Percentiles rank a stretch among this genome's conserved stretches.
Conservation (phyloP, 148 eudicot genomes). For the Dysphania ambrosioides region DNA sequence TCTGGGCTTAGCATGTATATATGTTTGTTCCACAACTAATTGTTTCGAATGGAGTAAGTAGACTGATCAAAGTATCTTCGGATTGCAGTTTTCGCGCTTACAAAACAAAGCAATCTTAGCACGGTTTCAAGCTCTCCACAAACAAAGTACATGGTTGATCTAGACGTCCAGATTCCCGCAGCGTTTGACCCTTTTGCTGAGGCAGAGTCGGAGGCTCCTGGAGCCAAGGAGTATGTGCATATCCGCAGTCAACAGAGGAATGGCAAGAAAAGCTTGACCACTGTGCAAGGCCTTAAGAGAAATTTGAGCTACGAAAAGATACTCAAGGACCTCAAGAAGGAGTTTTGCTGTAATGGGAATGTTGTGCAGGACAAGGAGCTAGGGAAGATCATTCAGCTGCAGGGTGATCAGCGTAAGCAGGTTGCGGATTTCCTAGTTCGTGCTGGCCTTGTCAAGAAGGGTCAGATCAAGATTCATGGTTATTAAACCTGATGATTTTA, state of each 20-base stretch:
- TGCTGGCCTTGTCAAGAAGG: slow-evolving; percentile 63
- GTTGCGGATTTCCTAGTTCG: slow-evolving; percentile 56
- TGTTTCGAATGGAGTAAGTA: no score
- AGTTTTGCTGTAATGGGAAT: slow-evolving; percentile 78
- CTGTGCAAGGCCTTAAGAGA: slow-evolving; percentile 71
- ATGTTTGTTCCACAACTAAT: no score
- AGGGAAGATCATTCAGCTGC: slow-evolving; percentile 82
- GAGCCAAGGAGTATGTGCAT: slow-evolving; percentile 74
- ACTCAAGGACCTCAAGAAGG: slow-evolving; percentile 72
- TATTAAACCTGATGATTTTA: slow-evolving; percentile 34
- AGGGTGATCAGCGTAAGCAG: slow-evolving; percentile 89
- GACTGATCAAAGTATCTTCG: no score
- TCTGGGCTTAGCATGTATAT: no score
- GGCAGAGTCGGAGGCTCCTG: slow-evolving; percentile 59
- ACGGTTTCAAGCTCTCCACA: slow-evolving; percentile 20
- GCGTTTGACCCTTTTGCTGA: slow-evolving; percentile 80
- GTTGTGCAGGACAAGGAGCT: slow-evolving; percentile 75
- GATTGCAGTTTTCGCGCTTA: not conserved
- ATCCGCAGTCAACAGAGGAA: slow-evolving; percentile 81
- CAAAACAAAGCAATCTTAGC: not conserved
- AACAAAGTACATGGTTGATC: slow-evolving; percentile 72
- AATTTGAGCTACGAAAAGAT: slow-evolving; percentile 74
- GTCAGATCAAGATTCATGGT: slow-evolving; percentile 86
- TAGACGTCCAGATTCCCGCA: slow-evolving; percentile 55
- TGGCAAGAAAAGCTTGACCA: slow-evolving; percentile 79